phyloP scores from a whole-genome alignment of 192 early-diverging fungal species.

The Rhizophlyctis rosea region DNA sequence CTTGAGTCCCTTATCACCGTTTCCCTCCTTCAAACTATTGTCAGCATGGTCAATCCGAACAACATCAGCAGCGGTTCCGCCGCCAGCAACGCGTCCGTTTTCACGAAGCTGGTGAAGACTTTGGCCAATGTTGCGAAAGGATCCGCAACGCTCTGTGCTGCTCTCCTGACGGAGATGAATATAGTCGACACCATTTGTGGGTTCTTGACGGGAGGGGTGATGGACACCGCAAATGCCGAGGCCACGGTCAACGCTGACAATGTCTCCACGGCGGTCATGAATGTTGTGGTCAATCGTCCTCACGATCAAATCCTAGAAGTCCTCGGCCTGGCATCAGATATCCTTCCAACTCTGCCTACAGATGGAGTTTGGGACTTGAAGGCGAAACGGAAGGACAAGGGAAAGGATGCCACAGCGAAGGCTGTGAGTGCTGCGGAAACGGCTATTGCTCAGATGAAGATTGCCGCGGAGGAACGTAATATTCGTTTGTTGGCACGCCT shows the following conservation, averaged over 20 bases:
- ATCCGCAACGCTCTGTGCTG: constrained; percentile 42
- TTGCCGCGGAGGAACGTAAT: not conserved
- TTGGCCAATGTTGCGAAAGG: constrained; percentile 51
- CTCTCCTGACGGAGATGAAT: constrained; percentile 18
- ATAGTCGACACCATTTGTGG: constrained; percentile 25
- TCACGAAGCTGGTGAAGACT: constrained; percentile 55
- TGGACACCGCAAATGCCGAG: not conserved
- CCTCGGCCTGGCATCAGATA: constrained; percentile 50
- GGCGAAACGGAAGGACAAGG: too few relatives aligned
- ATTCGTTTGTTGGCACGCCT: constrained; percentile 6
- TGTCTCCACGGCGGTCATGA: constrained; percentile 17
- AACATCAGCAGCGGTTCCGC: constrained; percentile 25
- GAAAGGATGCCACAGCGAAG: too few relatives aligned
- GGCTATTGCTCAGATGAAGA: not conserved
- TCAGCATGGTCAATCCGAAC: constrained; percentile 52
- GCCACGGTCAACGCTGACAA: constrained; percentile 16
- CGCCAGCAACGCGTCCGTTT: constrained; percentile 36
- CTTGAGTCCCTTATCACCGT: constrained; percentile 60
- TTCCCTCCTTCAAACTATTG: constrained; percentile 52
- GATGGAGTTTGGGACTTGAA: constrained; percentile 37
- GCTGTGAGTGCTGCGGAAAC: constrained; percentile 1
- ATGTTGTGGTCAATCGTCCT: constrained; percentile 32
- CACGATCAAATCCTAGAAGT: constrained; percentile 57
- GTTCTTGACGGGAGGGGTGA: constrained; percentile 22
- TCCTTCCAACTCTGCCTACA: constrained; percentile 59